Base-by-base conservation (phyloP, 768 basidiomycete genomes). In the Porphyrellus cyaneotinctus region DNA sequence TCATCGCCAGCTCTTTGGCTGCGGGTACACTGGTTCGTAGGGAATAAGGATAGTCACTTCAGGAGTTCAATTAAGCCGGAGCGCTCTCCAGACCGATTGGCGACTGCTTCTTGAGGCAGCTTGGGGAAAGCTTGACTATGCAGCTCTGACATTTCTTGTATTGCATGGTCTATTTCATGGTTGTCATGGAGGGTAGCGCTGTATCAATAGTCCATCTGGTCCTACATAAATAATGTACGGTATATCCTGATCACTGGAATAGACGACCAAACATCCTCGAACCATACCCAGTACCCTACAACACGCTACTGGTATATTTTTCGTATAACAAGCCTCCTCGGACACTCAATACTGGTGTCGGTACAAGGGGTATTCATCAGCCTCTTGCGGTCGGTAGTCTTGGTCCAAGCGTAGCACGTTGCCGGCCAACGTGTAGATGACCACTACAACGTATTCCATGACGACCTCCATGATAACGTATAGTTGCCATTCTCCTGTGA, bases 11-110 rank as follows among this genome's bases (percentile, higher is more conserved):
- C 49, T 52, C 64, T 30, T 28, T 53, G 55, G 74, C 75, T 64
- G 63, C 56, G 81, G 85, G 85, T 87, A 87, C 68, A 32, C 54
- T 64, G 65, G 62, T 56, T 71, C 68, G 74, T 49, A 64, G 73
- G 81, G 74, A 54, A 78, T 74, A 81, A 56, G 47, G 60, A 69
- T 35, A 49, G 59, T 35, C 0, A 37, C 39, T 54, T 36, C 17
- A 61, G 45, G 84, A 76, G 78, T 75, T 72, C 85, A 85, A 85
- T 85, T 87, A 87, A 87, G 85, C 85, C 85, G 85, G 84, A 86
- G 84, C 80, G 68, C 72, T 73, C 76, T 71, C 76, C 66, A 78
- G 72, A 71, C 61, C 60, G 65, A 68, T 58, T 57, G 65, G 55
- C 66, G 65, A 68, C 73, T 64, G 62, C 61, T 50, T 65, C 64